Conservation (phyloP, 2,329 filamentous ascomycete genomes). For the Beauveria scarabaeidicola region DNA sequence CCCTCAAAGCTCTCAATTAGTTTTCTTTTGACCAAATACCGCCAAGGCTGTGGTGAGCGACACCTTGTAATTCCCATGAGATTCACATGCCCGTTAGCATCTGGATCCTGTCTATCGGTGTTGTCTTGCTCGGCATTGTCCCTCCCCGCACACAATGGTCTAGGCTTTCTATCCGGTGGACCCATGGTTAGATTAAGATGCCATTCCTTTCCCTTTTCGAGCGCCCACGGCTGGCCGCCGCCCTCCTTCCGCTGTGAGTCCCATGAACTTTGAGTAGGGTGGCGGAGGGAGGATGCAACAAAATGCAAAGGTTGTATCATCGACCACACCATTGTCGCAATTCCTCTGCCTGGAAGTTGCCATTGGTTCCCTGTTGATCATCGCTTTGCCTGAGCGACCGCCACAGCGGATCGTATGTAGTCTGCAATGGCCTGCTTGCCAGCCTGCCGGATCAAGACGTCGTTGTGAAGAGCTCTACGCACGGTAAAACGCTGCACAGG, state of each 20-base stretch:
- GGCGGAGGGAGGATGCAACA: not conserved
- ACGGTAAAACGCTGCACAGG: slow-evolving; percentile 36
- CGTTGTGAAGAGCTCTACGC: slow-evolving; percentile 46
- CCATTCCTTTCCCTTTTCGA: not conserved
- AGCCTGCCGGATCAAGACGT: slow-evolving; percentile 39
- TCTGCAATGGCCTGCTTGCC: slow-evolving; percentile 37
- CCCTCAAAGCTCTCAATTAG: not conserved
- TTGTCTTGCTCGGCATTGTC: not conserved
- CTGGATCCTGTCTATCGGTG: not conserved
- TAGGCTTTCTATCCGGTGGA: slow-evolving; percentile 4
- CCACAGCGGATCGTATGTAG: slow-evolving; percentile 27
- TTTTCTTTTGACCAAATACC: not conserved
- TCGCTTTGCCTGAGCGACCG: not conserved
- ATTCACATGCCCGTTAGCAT: slow-evolving; percentile 6
- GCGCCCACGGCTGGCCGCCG: not conserved
- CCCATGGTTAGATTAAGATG: not conserved
- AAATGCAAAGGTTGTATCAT: not conserved
- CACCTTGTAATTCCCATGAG: not conserved
- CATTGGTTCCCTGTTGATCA: not conserved
- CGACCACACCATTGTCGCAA: not conserved
- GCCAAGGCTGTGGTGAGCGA: not conserved
- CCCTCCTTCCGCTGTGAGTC: not conserved
- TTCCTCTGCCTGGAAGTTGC: not conserved
- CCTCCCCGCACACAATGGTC: slow-evolving; percentile 5
- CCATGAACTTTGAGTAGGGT: not conserved